Percentiles rank a stretch among this genome's conserved stretches.
These are phyloP conservation scores for Russula vinacea DNA, from an alignment of 768 basidiomycete species.

Conservation along the genomic window DNA sequence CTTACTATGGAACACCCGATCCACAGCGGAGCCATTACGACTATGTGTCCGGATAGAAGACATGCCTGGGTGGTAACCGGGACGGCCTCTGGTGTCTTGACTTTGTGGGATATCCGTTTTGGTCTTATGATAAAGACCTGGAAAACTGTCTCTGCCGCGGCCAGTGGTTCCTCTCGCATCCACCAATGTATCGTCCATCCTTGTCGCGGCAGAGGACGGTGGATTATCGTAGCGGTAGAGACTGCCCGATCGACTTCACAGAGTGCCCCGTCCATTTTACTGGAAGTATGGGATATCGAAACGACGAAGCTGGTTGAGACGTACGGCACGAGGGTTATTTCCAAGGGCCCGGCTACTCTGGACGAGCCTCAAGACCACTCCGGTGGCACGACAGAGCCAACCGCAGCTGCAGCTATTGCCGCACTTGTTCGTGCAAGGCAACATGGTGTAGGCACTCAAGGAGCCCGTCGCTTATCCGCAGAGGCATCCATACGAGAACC, in stretches of 20 bases:
- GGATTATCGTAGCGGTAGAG: conserved; percentile 84
- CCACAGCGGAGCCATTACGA: conserved; percentile 82
- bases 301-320: conserved; percentile 74
- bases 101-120: conserved; percentile 95
- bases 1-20: conserved; percentile 81
- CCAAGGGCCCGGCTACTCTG: conserved; percentile 45
- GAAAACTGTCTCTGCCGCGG: conserved; percentile 61
- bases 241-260: conserved; percentile 41
- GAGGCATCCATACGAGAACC: conserved; percentile 33
- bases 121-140: conserved; percentile 86
- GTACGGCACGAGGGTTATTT: conserved; percentile 57
- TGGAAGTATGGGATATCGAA: conserved; percentile 95
- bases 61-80: conserved; percentile 87
- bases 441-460: conserved; percentile 34
- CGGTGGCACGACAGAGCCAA: conserved; percentile 56
- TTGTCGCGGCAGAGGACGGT: conserved; percentile 79
- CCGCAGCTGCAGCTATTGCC: conserved; percentile 72
- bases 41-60: conserved; percentile 79
- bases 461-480: conserved; percentile 30
- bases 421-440: conserved; percentile 73
- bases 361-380: conserved; percentile 52
- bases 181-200: conserved; percentile 82
- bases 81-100: conserved; percentile 78
- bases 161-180: conserved; percentile 54
- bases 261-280: conserved; percentile 41